Base-by-base conservation (phyloP, 257 asterid genomes). In the Nicotiana knightiana region DNA sequence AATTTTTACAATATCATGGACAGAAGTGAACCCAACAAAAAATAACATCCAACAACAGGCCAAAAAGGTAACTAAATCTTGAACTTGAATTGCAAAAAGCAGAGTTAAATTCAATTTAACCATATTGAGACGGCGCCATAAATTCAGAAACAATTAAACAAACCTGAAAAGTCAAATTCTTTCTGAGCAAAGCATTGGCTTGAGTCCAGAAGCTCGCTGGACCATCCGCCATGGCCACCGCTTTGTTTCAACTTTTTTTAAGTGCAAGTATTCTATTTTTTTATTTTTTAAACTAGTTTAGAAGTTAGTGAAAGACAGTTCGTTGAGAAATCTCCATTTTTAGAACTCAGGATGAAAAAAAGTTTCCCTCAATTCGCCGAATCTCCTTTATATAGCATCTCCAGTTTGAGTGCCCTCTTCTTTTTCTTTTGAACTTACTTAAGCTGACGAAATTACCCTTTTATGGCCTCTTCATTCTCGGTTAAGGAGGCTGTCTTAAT, bases 121-220 rank as follows among this genome's bases (percentile, higher is more conserved):
- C 33, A 9, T 61, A 61, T 3, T 61, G 67, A 24, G 67, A 61
- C 16, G 6, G 6, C 33, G 67, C 11, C 3, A 11, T 84, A 30
- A 21, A 57, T 3, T 51, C 17, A 32, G 63, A 39, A 10, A 39
- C 2, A 57, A 43, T 83, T 98, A 39, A 10, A 32, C 2, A 57
- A 43, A 84, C 99, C 97, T 95, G 99, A 86, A 90, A 92, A 80
- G 93, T 91, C 82, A 95, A 83, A 86, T 95, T 95, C 88, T 95
- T 95, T 85, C 96, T 85, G 63, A 94, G 92, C 85, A 93, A 82
- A 85, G 98, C 97, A 89, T 94, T 87, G 12, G 98, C 97, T 89
- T 92, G 98, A 30, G 97, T 93, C 91, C 91, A 86, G 63, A 92
- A 94, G 81, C 90, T 93, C 30, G 98, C 87, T 67, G 91, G 89